These are phyloP conservation scores for Arachis hypogaea DNA, from an alignment of 306 rosid genomes.

Conservation along the genomic window DNA sequence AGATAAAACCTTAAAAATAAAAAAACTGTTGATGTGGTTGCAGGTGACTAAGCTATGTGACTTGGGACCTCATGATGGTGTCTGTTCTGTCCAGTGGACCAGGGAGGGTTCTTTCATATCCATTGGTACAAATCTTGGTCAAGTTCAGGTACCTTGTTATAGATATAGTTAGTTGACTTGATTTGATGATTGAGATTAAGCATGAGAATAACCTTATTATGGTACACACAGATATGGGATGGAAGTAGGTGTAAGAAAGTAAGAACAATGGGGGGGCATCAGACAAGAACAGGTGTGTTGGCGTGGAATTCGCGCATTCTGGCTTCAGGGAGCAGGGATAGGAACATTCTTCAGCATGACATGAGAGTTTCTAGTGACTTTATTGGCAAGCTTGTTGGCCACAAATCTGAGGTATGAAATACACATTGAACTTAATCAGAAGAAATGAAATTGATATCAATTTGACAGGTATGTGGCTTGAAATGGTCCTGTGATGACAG, in stretches of 20 bases:
- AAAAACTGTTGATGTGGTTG: slow-evolving; percentile 4
- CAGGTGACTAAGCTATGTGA: slow-evolving; percentile 96
- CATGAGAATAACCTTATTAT: background rate
- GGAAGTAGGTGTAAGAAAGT: slow-evolving; percentile 89
- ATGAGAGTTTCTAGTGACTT: slow-evolving; percentile 79
- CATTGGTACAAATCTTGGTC: slow-evolving; percentile 84
- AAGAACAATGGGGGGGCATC: slow-evolving; percentile 96
- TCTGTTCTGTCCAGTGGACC: slow-evolving; percentile 98
- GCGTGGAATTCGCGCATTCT: slow-evolving; percentile 93
- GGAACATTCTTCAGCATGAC: slow-evolving; percentile 96
- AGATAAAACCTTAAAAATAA: background rate
- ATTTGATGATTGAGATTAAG: slow-evolving; percentile 28
- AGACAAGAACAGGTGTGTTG: slow-evolving; percentile 95
- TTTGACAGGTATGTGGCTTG: slow-evolving; percentile 76
- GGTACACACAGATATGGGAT: slow-evolving; percentile 82
- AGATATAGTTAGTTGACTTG: slow-evolving; percentile 6
- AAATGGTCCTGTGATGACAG: slow-evolving; percentile 98
- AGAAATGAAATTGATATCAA: slow-evolving; percentile 23
- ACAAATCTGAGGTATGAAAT: slow-evolving; percentile 88
- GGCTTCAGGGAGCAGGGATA: slow-evolving; percentile 96
- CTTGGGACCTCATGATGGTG: slow-evolving; percentile 95
- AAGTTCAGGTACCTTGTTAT: slow-evolving; percentile 81
- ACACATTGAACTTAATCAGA: background rate
- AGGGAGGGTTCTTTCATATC: slow-evolving; percentile 94
- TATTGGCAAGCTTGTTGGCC: slow-evolving; percentile 83